Evolutionary conservation across 495 filamentous ascomycete genomes (phyloP), one percentile per base, ranked within the genome.

Genomic region (Penicillium pulvis): DNA sequence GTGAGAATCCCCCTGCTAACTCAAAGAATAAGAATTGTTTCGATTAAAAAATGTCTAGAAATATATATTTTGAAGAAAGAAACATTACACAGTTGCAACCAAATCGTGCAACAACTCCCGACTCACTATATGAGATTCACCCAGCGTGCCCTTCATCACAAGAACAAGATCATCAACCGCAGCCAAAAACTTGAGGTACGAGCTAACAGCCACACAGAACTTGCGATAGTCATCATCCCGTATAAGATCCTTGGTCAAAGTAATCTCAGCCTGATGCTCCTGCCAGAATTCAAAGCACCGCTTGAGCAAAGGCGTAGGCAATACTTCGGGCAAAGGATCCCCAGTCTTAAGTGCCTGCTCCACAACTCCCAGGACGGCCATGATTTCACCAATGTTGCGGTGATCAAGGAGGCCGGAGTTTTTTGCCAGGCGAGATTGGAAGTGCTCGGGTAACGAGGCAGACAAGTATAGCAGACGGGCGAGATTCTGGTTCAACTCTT

Each of bases 321-420:
- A 60, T 2, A 77, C 65, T 51, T 79, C 75, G 4, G 75, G 75
- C n/a, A 72, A 59, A 12, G 75, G 64, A 53, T 79, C 75, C 1
- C 71, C 75, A 0, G 75, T 76, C 45, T 77, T 74, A 0, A 79
- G 67, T 2, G 74, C 63, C 50, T 79, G 75, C 42, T 79, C 75
- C 17, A 74, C 66, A 0, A 74, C 62, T 2, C 68, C 65, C 7
- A 79, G 51, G 20, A 79, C 74, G 7, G 73, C 74, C 75, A 79
- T 79, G 50, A 75, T 49, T 42, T 79, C 73, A 16, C 75, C 74
- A 47, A 79, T 73, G 17, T 60, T 59, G 28, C 67, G 69, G 46
- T 79, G 69, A n/a, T 77, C 70, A 1, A 75, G 67, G 6, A 79
- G 56, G 16, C 74, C 75, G 8, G 64, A 65, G 8, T 64, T 57